phyloP scores from a whole-genome alignment of 768 basidiomycete species.

The Tricholoma sp. region DNA sequence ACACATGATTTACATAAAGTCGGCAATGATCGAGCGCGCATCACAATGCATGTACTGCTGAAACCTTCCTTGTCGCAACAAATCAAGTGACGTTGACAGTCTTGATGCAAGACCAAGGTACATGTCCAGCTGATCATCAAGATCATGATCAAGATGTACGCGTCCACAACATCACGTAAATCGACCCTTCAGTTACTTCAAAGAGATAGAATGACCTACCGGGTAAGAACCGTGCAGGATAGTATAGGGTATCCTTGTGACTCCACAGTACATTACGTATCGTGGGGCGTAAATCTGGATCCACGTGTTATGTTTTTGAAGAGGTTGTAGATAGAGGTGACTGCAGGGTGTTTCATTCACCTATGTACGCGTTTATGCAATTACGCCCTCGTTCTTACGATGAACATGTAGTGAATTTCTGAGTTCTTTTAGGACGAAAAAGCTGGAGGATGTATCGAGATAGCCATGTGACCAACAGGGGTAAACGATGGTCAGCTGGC shows the following conservation, averaged over 20 bases:
- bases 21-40: background rate
- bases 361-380: no score
- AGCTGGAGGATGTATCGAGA: no score
- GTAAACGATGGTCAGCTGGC: conserved; percentile 23
- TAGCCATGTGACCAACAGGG: conserved; percentile 24
- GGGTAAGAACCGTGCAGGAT: background rate
- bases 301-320: no score
- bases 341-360: no score
- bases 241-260: no score
- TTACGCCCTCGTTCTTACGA: no score
- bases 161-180: no score
- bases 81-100: background rate
- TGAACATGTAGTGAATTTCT: background rate
- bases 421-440: no score
- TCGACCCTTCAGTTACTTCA: background rate
- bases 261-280: no score
- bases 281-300: no score
- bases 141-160: background rate
- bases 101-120: background rate
- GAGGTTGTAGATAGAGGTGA: no score
- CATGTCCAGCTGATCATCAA: background rate
- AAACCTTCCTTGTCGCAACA: background rate
- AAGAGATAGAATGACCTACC: background rate
- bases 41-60: background rate
- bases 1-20: background rate